Conservation (phyloP, 106 monocot genomes). For the Dioscorea dumetorum region DNA sequence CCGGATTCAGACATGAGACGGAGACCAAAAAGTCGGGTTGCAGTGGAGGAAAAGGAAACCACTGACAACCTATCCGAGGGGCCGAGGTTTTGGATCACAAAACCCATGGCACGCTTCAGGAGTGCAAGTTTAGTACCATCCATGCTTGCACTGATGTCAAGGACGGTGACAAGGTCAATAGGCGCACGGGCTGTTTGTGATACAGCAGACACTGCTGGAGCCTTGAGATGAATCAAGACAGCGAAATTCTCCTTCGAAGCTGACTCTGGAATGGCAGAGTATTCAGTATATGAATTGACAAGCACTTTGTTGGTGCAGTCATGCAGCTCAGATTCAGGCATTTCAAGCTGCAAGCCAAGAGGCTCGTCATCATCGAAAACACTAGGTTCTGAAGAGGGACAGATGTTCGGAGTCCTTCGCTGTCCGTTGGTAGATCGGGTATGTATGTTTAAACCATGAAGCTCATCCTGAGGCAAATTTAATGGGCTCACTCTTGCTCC, state of each 20-base stretch:
- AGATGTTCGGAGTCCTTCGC: conserved; percentile 12
- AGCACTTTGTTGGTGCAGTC: conserved; percentile 26
- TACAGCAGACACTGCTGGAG: conserved; percentile 17
- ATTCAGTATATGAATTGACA: conserved; percentile 54
- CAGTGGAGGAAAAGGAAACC: conserved; percentile 77
- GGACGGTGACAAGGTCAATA: conserved; percentile 75
- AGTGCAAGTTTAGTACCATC: conserved; percentile 88
- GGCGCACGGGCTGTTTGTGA: conserved; percentile 46
- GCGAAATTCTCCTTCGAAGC: conserved; percentile 37
- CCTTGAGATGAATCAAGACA: conserved; percentile 70
- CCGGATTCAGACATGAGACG: conserved; percentile 70
- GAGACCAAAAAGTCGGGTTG: conserved; percentile 70
- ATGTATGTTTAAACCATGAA: conserved; percentile 13
- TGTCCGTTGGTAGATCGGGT: conserved; percentile 37
- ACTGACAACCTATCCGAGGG: conserved; percentile 77
- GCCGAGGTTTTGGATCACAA: conserved; percentile 83
- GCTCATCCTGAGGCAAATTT: conserved; percentile 17
- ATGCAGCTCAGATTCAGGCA: conserved; percentile 6
- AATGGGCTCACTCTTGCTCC: conserved; percentile 26
- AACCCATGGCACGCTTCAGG: conserved; percentile 81
- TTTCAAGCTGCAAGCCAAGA: conserved; percentile 17
- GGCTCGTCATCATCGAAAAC: conserved; percentile 77
- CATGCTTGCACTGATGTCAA: conserved; percentile 97
- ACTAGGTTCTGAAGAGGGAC: conserved; percentile 32
- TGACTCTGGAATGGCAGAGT: conserved; percentile 40